Percentiles rank a stretch among this genome's conserved stretches.
These are phyloP conservation scores for Calonectria pseudoreteaudii DNA, from an alignment of 2,329 filamentous ascomycete species.

Conservation along the genomic window DNA sequence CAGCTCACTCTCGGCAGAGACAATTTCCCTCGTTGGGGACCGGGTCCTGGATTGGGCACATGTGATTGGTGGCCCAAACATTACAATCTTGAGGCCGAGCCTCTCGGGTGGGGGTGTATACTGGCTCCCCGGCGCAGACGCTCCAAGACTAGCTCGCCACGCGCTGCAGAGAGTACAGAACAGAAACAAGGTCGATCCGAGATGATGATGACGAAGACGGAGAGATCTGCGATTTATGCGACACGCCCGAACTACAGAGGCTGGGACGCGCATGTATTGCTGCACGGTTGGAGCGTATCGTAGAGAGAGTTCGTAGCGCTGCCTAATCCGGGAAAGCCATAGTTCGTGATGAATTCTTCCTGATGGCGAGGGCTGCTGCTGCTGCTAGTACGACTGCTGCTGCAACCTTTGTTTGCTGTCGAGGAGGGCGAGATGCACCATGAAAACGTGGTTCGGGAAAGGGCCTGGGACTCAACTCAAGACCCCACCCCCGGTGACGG, in stretches of 20 bases:
- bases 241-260: not conserved
- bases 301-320: not conserved
- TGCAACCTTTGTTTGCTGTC: not conserved
- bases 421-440: not conserved
- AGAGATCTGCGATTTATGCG: constrained; percentile 4
- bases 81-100: constrained; percentile 24
- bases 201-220: constrained; percentile 8
- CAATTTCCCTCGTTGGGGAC: constrained; percentile 42
- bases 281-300: not conserved
- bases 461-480: not conserved
- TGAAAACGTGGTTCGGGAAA: constrained; percentile 25
- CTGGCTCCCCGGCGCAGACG: not conserved
- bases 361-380: not conserved
- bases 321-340: not conserved
- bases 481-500: constrained; percentile 25
- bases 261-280: not conserved
- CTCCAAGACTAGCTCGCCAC: not conserved
- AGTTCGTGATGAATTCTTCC: not conserved
- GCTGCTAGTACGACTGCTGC: not conserved
- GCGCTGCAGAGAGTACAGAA: not conserved
- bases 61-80: constrained; percentile 30
- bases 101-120: constrained; percentile 24
- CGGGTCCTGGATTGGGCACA: constrained; percentile 6
- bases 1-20: constrained; percentile 30
- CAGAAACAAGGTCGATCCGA: not conserved